Evolutionary conservation across 306 rosid genomes (phyloP).

Genomic region (Luffa aegyptiaca): DNA sequence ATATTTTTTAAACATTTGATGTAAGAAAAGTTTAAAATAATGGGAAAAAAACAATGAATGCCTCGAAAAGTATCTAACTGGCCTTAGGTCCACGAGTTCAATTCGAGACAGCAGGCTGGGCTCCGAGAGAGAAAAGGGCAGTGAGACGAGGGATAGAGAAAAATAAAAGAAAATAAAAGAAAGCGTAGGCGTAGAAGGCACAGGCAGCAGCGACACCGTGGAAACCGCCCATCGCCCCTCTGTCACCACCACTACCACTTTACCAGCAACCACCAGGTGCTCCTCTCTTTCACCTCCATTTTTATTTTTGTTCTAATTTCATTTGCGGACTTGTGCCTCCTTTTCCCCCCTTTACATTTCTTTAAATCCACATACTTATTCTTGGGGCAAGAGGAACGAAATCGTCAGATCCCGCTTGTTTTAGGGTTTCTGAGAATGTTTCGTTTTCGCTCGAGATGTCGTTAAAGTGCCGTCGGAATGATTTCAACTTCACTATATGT

Average conservation of each 20-base stretch:
- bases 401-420: slow-evolving; percentile 15
- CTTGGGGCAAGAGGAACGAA: not conserved
- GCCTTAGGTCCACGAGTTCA: slow-evolving; percentile 14
- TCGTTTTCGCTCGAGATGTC: not conserved
- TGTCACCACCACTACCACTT: slow-evolving; percentile 1
- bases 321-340: not conserved
- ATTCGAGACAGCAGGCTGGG: slow-evolving; percentile 7
- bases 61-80: slow-evolving; percentile 14
- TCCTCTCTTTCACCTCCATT: slow-evolving; percentile 1
- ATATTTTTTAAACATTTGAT: not conserved
- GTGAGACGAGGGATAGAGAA: not conserved
- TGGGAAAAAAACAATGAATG: not conserved
- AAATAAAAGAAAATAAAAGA: not conserved
- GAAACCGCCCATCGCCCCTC: not conserved
- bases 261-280: slow-evolving; percentile 1
- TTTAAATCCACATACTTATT: not conserved
- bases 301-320: not conserved
- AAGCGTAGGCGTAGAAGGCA: not conserved
- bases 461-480: not conserved
- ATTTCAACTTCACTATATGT: not conserved
- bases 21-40: not conserved
- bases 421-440: not conserved
- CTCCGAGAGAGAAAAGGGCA: not conserved
- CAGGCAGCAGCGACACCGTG: slow-evolving; percentile 9
- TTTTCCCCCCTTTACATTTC: not conserved